Conservation (phyloP, 768 basidiomycete genomes). For the Dioszegia aurantiaca region DNA sequence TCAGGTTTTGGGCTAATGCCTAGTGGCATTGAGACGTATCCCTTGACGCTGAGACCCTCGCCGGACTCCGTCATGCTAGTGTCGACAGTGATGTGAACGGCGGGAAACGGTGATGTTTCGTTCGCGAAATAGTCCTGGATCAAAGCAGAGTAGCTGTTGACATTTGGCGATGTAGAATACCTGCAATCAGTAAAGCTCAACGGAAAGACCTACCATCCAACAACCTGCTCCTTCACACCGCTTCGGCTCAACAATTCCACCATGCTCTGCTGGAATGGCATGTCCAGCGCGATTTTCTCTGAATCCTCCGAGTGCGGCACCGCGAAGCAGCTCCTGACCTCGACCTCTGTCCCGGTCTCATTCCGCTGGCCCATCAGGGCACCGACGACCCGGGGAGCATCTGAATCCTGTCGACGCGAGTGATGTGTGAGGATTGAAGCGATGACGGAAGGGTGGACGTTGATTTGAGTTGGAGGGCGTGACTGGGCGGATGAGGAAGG, state of each 20-base stretch:
- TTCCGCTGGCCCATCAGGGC: slow-evolving; percentile 83
- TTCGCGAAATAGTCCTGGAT: slow-evolving; percentile 97
- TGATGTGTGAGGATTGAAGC: slow-evolving; percentile 97
- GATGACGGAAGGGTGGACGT: slow-evolving; percentile 85
- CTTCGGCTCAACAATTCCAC: slow-evolving; percentile 77
- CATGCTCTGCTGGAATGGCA: slow-evolving; percentile 92
- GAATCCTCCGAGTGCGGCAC: slow-evolving; percentile 88
- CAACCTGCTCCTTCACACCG: slow-evolving; percentile 73
- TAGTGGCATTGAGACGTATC: slow-evolving; percentile 83
- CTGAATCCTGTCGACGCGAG: slow-evolving; percentile 75
- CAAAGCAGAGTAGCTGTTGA: slow-evolving; percentile 92
- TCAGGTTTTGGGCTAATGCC: slow-evolving; percentile 86
- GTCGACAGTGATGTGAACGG: slow-evolving; percentile 86
- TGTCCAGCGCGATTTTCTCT: slow-evolving; percentile 92
- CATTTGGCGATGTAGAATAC: slow-evolving; percentile 86
- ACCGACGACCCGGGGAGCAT: slow-evolving; percentile 75
- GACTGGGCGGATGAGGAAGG: slow-evolving; percentile 39
- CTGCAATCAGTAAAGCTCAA: slow-evolving; percentile 53
- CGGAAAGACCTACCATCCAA: slow-evolving; percentile 75
- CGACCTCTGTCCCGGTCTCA: slow-evolving; percentile 60
- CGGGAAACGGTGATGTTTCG: slow-evolving; percentile 82
- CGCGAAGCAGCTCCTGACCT: slow-evolving; percentile 80
- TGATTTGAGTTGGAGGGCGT: slow-evolving; percentile 55
- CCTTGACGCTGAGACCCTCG: slow-evolving; percentile 70
- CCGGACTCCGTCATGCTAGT: slow-evolving; percentile 62